Percentiles rank a stretch among this genome's conserved stretches.
phyloP scores from a whole-genome alignment of 2,329 filamentous ascomycete genomes.

The Apiospora hydei region DNA sequence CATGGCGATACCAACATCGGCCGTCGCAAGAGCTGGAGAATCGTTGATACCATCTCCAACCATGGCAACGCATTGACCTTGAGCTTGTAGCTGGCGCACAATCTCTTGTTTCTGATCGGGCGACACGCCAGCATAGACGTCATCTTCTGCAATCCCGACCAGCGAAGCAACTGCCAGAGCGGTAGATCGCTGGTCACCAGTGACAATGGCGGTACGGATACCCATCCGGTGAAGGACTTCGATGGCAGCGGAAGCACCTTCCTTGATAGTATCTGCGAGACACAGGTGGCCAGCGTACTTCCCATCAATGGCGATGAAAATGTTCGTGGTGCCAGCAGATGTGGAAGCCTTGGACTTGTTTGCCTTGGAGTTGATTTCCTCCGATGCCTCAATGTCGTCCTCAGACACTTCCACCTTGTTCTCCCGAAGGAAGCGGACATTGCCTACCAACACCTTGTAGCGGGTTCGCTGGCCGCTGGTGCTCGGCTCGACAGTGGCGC shows the following conservation, averaged over 20 bases:
- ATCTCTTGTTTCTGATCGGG: constrained; percentile 92
- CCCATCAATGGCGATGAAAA: constrained; percentile 88
- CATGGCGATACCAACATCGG: constrained; percentile 92
- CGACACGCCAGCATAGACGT: constrained; percentile 87
- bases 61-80: constrained; percentile 88
- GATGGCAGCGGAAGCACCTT: constrained; percentile 81
- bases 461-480: constrained; percentile 70
- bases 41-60: constrained; percentile 99
- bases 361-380: constrained; percentile 60
- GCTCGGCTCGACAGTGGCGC: constrained; percentile 80
- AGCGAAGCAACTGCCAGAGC: constrained; percentile 82
- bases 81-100: constrained; percentile 75
- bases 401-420: constrained; percentile 72
- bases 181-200: constrained; percentile 86
- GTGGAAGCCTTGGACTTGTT: constrained; percentile 46
- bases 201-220: constrained; percentile 89
- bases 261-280: constrained; percentile 90
- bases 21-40: constrained; percentile 90
- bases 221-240: constrained; percentile 84
- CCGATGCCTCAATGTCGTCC: constrained; percentile 68
- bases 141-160: constrained; percentile 78
- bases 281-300: constrained; percentile 82
- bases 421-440: constrained; percentile 76
- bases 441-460: constrained; percentile 85
- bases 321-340: constrained; percentile 80